These are phyloP conservation scores for Kurtzmaniella quercitrusa DNA, from an alignment of 1,139 yeast species.

Conservation along the genomic window DNA sequence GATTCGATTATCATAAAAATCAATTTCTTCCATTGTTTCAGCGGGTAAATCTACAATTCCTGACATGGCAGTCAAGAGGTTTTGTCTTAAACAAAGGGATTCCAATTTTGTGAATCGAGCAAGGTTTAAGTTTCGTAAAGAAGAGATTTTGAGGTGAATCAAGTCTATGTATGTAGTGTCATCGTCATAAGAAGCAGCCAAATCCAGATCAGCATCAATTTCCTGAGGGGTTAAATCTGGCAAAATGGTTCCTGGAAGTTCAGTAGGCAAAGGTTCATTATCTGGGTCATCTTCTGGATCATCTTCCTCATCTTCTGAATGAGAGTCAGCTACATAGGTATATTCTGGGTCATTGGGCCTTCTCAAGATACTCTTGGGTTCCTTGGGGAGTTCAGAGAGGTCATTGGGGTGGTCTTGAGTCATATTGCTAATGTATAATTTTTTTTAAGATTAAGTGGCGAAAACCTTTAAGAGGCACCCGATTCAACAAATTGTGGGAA, in stretches of 20 bases:
- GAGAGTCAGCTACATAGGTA: conserved; percentile 3
- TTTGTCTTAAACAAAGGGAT: conserved; percentile 75
- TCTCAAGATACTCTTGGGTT: conserved; percentile 14
- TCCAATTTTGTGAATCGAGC: conserved; percentile 55
- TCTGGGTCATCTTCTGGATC: conserved; percentile 15
- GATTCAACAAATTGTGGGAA: not conserved
- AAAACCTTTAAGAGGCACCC: not conserved
- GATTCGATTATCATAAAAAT: conserved; percentile 87
- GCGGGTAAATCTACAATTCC: conserved; percentile 59
- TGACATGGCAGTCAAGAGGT: conserved; percentile 67
- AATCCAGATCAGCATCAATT: conserved; percentile 50
- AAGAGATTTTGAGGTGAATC: conserved; percentile 70
- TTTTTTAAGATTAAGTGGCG: not conserved
- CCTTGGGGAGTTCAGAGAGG: conserved; percentile 11
- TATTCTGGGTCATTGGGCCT: not conserved
- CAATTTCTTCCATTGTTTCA: conserved; percentile 67
- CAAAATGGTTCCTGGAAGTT: conserved; percentile 46
- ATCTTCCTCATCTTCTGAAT: conserved; percentile 19
- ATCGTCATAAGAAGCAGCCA: conserved; percentile 56
- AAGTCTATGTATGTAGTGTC: conserved; percentile 71
- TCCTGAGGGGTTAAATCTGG: conserved; percentile 50
- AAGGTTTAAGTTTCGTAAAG: conserved; percentile 64
- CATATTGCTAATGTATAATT: not conserved
- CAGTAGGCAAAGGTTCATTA: conserved; percentile 33
- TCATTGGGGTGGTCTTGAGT: not conserved